Conservation (phyloP, 2,329 filamentous ascomycete genomes). For the Aspergillus glaucus region DNA sequence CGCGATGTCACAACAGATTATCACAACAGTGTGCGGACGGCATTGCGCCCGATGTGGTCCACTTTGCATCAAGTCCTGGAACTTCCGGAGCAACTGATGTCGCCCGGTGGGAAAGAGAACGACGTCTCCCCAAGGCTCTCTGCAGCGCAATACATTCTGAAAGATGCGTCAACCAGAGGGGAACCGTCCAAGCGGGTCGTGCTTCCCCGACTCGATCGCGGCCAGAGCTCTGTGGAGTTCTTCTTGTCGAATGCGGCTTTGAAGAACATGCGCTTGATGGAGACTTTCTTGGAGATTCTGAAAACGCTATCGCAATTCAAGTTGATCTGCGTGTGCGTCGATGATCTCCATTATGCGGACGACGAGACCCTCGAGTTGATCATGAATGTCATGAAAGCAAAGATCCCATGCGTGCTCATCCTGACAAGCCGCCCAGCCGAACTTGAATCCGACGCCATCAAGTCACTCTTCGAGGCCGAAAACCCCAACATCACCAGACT, state of each 20-base stretch:
- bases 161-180: constrained; percentile 22
- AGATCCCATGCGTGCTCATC: constrained; percentile 75
- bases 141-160: constrained; percentile 24
- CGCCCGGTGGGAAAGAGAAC: constrained; percentile 30
- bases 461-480: constrained; percentile 37
- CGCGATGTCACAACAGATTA: constrained; percentile 57
- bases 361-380: constrained; percentile 80
- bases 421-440: constrained; percentile 69
- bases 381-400: constrained; percentile 68
- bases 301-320: constrained; percentile 75
- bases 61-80: constrained; percentile 53
- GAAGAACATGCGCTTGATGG: constrained; percentile 67
- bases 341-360: constrained; percentile 87
- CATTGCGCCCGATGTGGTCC: constrained; percentile 53
- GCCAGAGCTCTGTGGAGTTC: constrained; percentile 33
- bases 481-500: constrained; percentile 62
- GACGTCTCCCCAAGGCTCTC: constrained; percentile 23
- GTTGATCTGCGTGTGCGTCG: constrained; percentile 80
- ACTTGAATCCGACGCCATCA: constrained; percentile 44
- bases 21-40: constrained; percentile 51
- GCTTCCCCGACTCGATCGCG: constrained; percentile 29
- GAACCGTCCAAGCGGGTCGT: constrained; percentile 24
- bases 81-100: constrained; percentile 59
- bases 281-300: constrained; percentile 80
- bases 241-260: constrained; percentile 34